Percentiles rank a stretch among this genome's conserved stretches.
These are phyloP conservation scores for Trypethelium eluteriae DNA, from an alignment of 495 filamentous ascomycete genomes.

Conservation along the genomic window DNA sequence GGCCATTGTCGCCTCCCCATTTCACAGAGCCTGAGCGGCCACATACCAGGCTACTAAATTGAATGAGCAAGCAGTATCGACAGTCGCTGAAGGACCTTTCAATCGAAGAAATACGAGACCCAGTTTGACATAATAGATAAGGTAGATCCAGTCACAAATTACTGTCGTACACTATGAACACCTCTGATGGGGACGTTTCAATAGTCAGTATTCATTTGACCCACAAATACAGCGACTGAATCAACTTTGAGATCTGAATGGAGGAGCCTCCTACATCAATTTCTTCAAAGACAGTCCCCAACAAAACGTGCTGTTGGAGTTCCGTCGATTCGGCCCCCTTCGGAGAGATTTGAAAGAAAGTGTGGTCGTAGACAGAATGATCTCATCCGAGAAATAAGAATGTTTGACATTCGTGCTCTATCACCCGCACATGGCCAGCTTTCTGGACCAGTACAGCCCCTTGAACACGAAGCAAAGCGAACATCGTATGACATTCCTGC, in stretches of 20 bases:
- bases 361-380: slow-evolving; percentile 11
- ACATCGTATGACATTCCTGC: not conserved
- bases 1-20: slow-evolving; percentile 12
- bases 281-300: slow-evolving; percentile 14
- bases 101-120: slow-evolving; percentile 44
- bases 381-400: slow-evolving; percentile 15
- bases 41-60: slow-evolving; percentile 12
- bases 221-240: slow-evolving; percentile 10
- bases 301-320: slow-evolving; percentile 16
- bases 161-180: not conserved
- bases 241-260: not conserved
- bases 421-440: not conserved
- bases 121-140: slow-evolving; percentile 45
- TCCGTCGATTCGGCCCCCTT: slow-evolving; percentile 18
- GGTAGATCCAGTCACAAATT: slow-evolving; percentile 12
- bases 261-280: slow-evolving; percentile 22
- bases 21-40: slow-evolving; percentile 5
- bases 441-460: not conserved
- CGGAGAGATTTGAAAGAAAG: slow-evolving; percentile 17
- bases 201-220: slow-evolving; percentile 1
- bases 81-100: slow-evolving; percentile 42
- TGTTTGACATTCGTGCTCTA: slow-evolving; percentile 4
- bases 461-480: not conserved
- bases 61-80: slow-evolving; percentile 50
- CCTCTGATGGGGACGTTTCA: slow-evolving; percentile 9